These are phyloP conservation scores for Tilletiopsis washingtonensis DNA, from an alignment of 1,284 basidiomycete genomes.

Conservation along the genomic window DNA sequence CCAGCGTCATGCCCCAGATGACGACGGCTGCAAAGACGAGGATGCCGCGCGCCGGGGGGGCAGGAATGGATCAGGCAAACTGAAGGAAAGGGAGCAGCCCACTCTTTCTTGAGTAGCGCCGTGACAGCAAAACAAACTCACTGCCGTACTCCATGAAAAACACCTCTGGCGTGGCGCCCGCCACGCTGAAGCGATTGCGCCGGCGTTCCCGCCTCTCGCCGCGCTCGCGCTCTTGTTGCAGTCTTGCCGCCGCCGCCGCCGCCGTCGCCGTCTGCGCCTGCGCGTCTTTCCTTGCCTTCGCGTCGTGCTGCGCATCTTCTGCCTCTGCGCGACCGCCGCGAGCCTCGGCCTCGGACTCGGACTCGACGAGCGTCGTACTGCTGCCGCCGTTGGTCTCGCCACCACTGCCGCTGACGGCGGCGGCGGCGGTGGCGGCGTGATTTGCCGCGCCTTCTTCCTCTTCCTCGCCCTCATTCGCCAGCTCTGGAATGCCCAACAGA, in stretches of 20 bases:
- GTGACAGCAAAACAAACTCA: too few relatives aligned
- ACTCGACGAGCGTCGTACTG: slow-evolving; percentile 3
- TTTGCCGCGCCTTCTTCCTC: slow-evolving; percentile 2
- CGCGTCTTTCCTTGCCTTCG: too few relatives aligned
- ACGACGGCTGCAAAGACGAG: slow-evolving; percentile 57
- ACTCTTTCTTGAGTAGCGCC: too few relatives aligned
- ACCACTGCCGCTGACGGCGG: not conserved
- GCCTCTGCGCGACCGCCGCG: not conserved
- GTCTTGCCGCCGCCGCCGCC: too few relatives aligned
- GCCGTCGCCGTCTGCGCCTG: too few relatives aligned
- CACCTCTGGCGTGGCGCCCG: slow-evolving; percentile 36
- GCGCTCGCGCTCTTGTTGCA: not conserved
- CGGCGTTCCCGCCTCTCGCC: slow-evolving; percentile 4
- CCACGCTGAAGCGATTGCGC: slow-evolving; percentile 19
- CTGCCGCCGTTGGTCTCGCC: slow-evolving; percentile 2
- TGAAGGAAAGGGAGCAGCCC: too few relatives aligned
- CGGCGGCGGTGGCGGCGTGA: not conserved
- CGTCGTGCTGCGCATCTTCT: too few relatives aligned
- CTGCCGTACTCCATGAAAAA: slow-evolving; percentile 87
- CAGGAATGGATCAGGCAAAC: too few relatives aligned
- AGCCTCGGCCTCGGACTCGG: slow-evolving; percentile 2
- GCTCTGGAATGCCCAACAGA: slow-evolving; percentile 41
- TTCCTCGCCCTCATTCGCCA: slow-evolving; percentile 8
- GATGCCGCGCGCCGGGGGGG: too few relatives aligned
- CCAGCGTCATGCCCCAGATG: slow-evolving; percentile 92